phyloP scores from a whole-genome alignment of 2,329 filamentous ascomycete species.

The Aspergillus terreus region DNA sequence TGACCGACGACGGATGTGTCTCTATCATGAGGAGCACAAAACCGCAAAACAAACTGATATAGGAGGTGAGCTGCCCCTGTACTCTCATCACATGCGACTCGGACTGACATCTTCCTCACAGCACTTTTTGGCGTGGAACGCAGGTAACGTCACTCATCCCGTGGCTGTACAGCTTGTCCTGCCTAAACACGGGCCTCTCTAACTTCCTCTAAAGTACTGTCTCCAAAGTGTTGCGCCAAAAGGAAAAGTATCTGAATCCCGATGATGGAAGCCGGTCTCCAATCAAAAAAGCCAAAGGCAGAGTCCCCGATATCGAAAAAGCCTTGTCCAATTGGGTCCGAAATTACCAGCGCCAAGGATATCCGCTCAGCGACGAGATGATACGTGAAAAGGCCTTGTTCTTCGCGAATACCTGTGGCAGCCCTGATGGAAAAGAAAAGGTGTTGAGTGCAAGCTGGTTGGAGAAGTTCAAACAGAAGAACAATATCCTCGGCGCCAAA shows the following conservation, averaged over 20 bases:
- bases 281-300: conserved; percentile 77
- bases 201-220: conserved; percentile 66
- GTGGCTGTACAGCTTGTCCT: conserved; percentile 5
- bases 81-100: not conserved
- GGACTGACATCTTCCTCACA: conserved; percentile 32
- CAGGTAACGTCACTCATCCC: conserved; percentile 61
- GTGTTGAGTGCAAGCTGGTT: conserved; percentile 75
- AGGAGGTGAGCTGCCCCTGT: conserved; percentile 58
- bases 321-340: conserved; percentile 83
- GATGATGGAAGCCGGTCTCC: conserved; percentile 77
- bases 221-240: conserved; percentile 93
- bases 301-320: conserved; percentile 86
- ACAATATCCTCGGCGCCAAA: conserved; percentile 57
- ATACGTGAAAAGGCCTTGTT: conserved; percentile 80
- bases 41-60: conserved; percentile 94
- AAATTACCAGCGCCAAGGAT: conserved; percentile 73
- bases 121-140: conserved; percentile 92
- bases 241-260: conserved; percentile 85
- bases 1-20: conserved; percentile 88
- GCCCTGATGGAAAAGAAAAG: conserved; percentile 67
- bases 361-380: conserved; percentile 70
- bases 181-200: conserved; percentile 10
- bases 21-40: conserved; percentile 87
- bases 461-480: conserved; percentile 93
- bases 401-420: conserved; percentile 71